Evolutionary conservation across 2,329 filamentous ascomycete species (phyloP).

Genomic region (Madurella fahalii): DNA sequence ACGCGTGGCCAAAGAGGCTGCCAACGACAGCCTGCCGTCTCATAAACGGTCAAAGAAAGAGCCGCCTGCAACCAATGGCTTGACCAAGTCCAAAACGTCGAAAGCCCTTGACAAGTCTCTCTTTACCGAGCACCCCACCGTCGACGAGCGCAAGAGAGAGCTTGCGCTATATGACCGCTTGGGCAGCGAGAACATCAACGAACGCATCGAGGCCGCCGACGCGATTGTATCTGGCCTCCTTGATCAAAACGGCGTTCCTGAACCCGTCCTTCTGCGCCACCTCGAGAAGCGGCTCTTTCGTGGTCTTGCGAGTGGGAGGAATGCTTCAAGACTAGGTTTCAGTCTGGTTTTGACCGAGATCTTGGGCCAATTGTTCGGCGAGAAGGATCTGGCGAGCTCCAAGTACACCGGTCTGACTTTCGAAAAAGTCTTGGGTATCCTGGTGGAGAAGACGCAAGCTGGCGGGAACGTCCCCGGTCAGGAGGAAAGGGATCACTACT

Average conservation of each 20-base stretch:
- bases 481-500: slow-evolving; percentile 80
- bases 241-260: slow-evolving; percentile 44
- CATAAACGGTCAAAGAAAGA: slow-evolving; percentile 37
- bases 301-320: slow-evolving; percentile 84
- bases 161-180: slow-evolving; percentile 58
- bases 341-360: slow-evolving; percentile 84
- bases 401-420: slow-evolving; percentile 54
- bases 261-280: slow-evolving; percentile 54
- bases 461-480: slow-evolving; percentile 56
- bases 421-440: slow-evolving; percentile 48
- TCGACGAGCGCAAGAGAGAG: slow-evolving; percentile 55
- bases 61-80: slow-evolving; percentile 22
- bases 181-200: slow-evolving; percentile 53
- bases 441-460: slow-evolving; percentile 53
- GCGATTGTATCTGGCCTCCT: slow-evolving; percentile 55
- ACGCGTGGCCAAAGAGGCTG: slow-evolving; percentile 33
- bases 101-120: slow-evolving; percentile 36
- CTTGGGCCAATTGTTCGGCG: slow-evolving; percentile 64
- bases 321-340: slow-evolving; percentile 83
- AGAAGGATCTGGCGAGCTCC: slow-evolving; percentile 39
- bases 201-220: slow-evolving; percentile 56
- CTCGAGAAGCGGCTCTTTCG: slow-evolving; percentile 70
- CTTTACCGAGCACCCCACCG: slow-evolving; percentile 50
- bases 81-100: slow-evolving; percentile 19
- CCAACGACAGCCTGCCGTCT: slow-evolving; percentile 28